Percentiles rank a stretch among this genome's conserved stretches.
These are phyloP conservation scores for Rhodotorula sp. DNA, from an alignment of 1,284 basidiomycete genomes.

Conservation along the genomic window DNA sequence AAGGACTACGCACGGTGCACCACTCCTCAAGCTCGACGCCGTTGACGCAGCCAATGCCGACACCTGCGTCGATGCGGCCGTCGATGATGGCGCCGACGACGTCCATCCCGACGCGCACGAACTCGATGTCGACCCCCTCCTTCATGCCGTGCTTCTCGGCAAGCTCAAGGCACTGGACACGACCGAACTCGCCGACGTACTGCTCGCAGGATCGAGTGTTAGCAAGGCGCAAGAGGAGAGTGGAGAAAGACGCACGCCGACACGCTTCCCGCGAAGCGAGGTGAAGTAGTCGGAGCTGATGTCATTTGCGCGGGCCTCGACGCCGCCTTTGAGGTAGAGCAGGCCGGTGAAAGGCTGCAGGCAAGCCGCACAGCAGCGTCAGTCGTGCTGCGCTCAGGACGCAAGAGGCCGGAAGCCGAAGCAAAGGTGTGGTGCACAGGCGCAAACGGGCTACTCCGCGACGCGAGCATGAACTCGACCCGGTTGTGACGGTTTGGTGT, in stretches of 20 bases:
- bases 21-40: conserved; percentile 10
- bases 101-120: conserved; percentile 51
- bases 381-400: neutral
- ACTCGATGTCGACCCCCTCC: neutral
- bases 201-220: neutral
- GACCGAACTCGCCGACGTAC: conserved; percentile 50
- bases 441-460: neutral
- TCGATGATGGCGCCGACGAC: conserved; percentile 52
- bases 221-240: too few species aligned
- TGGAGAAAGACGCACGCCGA: conserved; percentile 31
- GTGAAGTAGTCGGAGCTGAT: conserved; percentile 50
- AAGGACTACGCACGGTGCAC: neutral
- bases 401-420: neutral
- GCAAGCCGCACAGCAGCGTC: conserved; percentile 25
- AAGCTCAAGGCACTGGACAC: conserved; percentile 33
- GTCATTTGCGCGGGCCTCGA: conserved; percentile 51
- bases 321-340: conserved; percentile 52
- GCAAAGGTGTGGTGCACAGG: neutral
- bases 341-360: conserved; percentile 54
- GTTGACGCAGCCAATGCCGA: conserved; percentile 1
- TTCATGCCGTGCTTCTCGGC: conserved; percentile 46
- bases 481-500: conserved; percentile 1
- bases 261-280: conserved; percentile 52
- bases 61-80: conserved; percentile 52
- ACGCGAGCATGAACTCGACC: conserved; percentile 8